Evolutionary conservation across 805 yeast genomes (phyloP), one percentile per base, ranked within the genome.

Genomic region (Yarrowia alimentaria): DNA sequence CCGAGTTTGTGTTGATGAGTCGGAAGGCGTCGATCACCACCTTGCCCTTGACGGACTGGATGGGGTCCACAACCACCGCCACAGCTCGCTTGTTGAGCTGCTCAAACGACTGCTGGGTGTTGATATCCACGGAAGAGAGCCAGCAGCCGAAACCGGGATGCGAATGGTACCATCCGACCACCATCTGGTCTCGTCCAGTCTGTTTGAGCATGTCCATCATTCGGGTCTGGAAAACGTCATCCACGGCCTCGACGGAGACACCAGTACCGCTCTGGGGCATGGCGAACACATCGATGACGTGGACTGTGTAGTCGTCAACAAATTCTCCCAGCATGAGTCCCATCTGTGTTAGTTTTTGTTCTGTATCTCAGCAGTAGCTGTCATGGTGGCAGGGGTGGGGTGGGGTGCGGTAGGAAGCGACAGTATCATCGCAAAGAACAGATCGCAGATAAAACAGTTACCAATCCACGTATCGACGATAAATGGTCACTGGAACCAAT

Each of bases 91-190:
- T 83, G 67, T 91, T 91, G 68, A 93, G 80, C 68, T 89, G 97
- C 66, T 93, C 99, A 64, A 93, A 93, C 26, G 96, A 87, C 66
- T 91, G 96, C 65, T 93, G 99, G 3, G 99, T 93, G 68, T 89
- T 88, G 55, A 93, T 95, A 77, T 93, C 99, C 21, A 93, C 98
- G 21, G 90, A 81, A 10, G 98, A 90, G 60, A 93, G 76, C 99
- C 99, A 93, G 73, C 99, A 93, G n/a, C 99, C 99, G 66, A 91
- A 93, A 13, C 99, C 99, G 4, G 99, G 99, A 70, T 93, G 99
- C 11, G 98, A 90, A 66, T 93, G 99, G 72, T 93, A 93, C 99
- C 99, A 93, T 25, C 99, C 99, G 43, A 93, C 99, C 50, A 93
- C 99, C 87, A 87, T 89, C 67, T 93, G 95, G 69, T 90, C 97